Evolutionary conservation across 1,139 yeast species (phyloP), one percentile per base, ranked within the genome.

Genomic region (Taiozyma sp.): DNA sequence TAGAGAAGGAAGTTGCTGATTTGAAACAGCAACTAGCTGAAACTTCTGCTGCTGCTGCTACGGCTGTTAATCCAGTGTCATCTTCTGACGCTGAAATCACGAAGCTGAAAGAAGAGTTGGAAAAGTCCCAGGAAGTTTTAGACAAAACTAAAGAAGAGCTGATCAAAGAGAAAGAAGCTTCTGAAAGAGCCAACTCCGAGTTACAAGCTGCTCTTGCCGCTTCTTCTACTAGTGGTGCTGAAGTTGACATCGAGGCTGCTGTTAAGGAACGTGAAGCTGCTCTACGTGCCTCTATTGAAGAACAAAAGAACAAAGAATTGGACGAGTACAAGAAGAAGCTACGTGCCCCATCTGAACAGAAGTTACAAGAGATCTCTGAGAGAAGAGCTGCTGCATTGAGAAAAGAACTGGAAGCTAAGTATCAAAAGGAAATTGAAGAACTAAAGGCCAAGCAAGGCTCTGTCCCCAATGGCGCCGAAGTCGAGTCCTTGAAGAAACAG

Each of bases 261-360:
- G 43, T 57, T 46, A 50, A 54, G 34, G 62, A 62, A 8, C 65
- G 64, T 39, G 61, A 60, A 34, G 58, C 50, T 22, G 51, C 50
- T 19, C 49, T 61, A 24, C 65, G 64, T 50, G 57, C 56, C 12
- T 65, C 66, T 41, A 62, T 65, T 52, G 69, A 67, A 46, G 58
- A 63, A 27, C 52, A 63, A 5, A 42, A 54, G 19, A 59, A 61
- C 24, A 62, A 57, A 28, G 70, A 70, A 8, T 56, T 65, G 23
- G 71, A 69, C 42, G 56, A 58, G 13, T 51, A 64, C 45, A 69
- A 69, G 53, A 60, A 48, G 27, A 63, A 65, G 28, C 60, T 70
- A 19, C 59, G 64, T 51, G 61, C 50, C 1, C 54, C 61, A 13
- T 64, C 65, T 41, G 61, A 61, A 29, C 58, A 55, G 9, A 59